Evolutionary conservation across 1,139 yeast species (phyloP).

Genomic region (Hansenula sp.): DNA sequence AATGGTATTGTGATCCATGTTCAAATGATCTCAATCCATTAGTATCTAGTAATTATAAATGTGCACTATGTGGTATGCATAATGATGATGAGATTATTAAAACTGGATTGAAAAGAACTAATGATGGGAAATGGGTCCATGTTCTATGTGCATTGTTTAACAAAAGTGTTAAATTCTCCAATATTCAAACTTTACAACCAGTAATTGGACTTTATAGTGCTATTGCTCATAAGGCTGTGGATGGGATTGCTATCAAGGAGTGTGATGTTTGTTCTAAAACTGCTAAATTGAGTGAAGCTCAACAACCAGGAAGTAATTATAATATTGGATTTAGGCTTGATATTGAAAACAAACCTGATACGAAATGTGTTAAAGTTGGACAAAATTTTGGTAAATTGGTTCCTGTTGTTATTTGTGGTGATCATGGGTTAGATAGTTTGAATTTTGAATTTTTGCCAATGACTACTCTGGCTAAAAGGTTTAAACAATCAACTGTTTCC

Average conservation of each 20-base stretch:
- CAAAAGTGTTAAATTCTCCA: slow-evolving; percentile 37
- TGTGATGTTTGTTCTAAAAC: slow-evolving; percentile 10
- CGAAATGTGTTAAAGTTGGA: slow-evolving; percentile 26
- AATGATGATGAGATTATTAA: slow-evolving; percentile 41
- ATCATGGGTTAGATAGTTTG: slow-evolving; percentile 26
- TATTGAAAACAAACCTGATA: slow-evolving; percentile 21
- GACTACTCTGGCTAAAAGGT: slow-evolving; percentile 34
- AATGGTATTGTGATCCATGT: slow-evolving; percentile 86
- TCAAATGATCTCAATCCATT: slow-evolving; percentile 63
- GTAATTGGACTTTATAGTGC: slow-evolving; percentile 25
- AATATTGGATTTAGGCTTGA: slow-evolving; percentile 19
- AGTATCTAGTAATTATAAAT: slow-evolving; percentile 53
- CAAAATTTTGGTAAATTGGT: slow-evolving; percentile 33
- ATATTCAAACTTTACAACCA: slow-evolving; percentile 39
- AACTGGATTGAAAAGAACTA: slow-evolving; percentile 61
- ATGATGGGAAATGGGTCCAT: slow-evolving; percentile 77
- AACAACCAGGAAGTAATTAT: not conserved
- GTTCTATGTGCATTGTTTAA: slow-evolving; percentile 65
- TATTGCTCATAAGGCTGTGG: not conserved
- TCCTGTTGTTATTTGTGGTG: slow-evolving; percentile 41
- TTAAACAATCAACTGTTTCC: slow-evolving; percentile 9
- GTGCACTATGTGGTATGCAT: slow-evolving; percentile 61
- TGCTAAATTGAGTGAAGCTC: slow-evolving; percentile 1
- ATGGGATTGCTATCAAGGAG: not conserved
- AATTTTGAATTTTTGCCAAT: slow-evolving; percentile 20